Evolutionary conservation across 1,284 basidiomycete species (phyloP), one percentile per base, ranked within the genome.

Genomic region (Pseudozyma sp.): DNA sequence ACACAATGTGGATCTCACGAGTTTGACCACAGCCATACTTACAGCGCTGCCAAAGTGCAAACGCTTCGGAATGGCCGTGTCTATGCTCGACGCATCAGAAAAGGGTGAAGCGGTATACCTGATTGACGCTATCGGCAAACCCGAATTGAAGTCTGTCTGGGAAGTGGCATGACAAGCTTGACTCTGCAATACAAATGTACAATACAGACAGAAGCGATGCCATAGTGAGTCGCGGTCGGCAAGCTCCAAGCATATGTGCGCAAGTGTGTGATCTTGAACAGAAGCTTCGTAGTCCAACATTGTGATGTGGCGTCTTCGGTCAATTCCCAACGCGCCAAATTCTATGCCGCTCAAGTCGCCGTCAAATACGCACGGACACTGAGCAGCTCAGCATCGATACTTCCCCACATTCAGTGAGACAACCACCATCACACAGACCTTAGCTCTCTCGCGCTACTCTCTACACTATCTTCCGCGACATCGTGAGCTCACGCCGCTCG

Each of bases 1-100:
- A 14, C 12, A 53, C 10, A 42, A 55, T 16, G 40, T 0, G 2
- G 16, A 44, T 16, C 60, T 67, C 21, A 14, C 7, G 0, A 13
- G 10, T 2, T 14, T 58, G 36, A 34, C 21, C 10, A 11, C 34
- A 42, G 34, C 36, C 34, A 16, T 64, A 10, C 43, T 72, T n/a
- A 21, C 39, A 38, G 52, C 52, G 16, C n/a, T 72, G 31, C 49
- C 70, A 18, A 43, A 51, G 13, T 72, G 70, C 53, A 72, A 72
- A 45, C 64, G 70, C 1, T 72, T 72, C 42, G 52, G 56, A 18
- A 64, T 72, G 70, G 55, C 60, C 25, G 64, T 72, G 3, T 61
- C 44, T 18, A 72, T 72, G 70, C 70, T 72, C 39, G 70, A 72
- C 35, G 12, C 49, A 8, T 21, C 19, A 11, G 70, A 72, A 36